Evolutionary conservation across 2,329 filamentous ascomycete species (phyloP).

Genomic region (Colletotrichum tabaci): DNA sequence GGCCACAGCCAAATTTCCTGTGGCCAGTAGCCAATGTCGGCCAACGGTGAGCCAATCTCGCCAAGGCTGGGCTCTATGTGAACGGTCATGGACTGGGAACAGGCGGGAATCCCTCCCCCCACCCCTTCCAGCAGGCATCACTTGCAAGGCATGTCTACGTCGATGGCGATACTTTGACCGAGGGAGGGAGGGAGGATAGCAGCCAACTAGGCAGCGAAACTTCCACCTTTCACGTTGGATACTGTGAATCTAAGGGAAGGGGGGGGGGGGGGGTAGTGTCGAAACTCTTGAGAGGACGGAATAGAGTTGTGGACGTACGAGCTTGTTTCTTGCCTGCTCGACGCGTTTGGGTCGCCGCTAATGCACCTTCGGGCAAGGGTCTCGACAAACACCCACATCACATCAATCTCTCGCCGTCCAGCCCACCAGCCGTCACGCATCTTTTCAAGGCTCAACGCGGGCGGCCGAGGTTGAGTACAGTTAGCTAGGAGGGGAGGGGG

Average conservation of each 20-base stretch:
- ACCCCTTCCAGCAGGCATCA: background rate
- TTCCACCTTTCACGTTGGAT: no score
- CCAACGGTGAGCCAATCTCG: background rate
- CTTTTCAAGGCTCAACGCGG: no score
- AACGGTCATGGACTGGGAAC: background rate
- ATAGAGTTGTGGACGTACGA: constrained; percentile 30
- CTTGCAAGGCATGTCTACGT: background rate
- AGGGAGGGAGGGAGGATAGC: no score
- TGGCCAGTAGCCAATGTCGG: background rate
- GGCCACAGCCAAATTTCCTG: background rate
- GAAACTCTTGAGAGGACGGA: constrained; percentile 15
- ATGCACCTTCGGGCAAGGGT: constrained; percentile 20
- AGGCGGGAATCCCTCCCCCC: no score
- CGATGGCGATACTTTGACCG: background rate
- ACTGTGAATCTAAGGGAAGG: no score
- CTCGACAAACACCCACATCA: constrained; percentile 1
- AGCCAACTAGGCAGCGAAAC: background rate
- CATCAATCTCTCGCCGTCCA: background rate
- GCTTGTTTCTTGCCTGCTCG: background rate
- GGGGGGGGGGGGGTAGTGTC: background rate
- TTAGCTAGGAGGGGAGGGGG: no score
- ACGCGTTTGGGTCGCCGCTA: constrained; percentile 13
- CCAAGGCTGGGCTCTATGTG: background rate
- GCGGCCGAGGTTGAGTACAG: no score
- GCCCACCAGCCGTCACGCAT: no score